Base-by-base conservation (phyloP, 169 alveolate genomes). In the Plasmodium gaboni region DNA sequence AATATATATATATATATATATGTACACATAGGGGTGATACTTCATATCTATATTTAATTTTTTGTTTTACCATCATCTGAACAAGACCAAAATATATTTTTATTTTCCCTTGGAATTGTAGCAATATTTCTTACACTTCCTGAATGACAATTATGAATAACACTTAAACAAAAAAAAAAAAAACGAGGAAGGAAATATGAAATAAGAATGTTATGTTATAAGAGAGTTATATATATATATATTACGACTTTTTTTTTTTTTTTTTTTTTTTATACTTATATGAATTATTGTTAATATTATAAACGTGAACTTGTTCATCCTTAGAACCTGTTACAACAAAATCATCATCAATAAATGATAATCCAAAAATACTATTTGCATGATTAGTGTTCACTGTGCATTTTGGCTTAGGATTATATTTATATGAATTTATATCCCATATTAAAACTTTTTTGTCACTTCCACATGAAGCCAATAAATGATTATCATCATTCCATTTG, bases 391-490 rank as follows among this genome's bases (percentile, higher is more conserved):
- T 46, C 1, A 85, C 17, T 24, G 51, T n/a, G 22, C 46, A 38
- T 24, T 24, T 71, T n/a, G 83, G 83, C 55, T 71, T 71, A 12
- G 50, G 50, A 7, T 71, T 71, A 24, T 71, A 63, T 8, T 46
- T 88, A 60, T 42, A 42, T 2, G 70, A 59, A 72, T 86, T 86
- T 38, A 88, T 59, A 57, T 92, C 80, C 78, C 93, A 87, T 24
- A 92, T 13, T 50, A 91, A 89, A 13, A 91, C 86, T 32, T 80
- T 74, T 57, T 63, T 88, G 72, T 92, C 95, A 90, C 86, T 93
- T 50, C 95, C 87, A 38, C 73, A 93, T 26, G 94, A 89, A 17
- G 95, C 95, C 59, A 93, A 85, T 51, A 83, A 64, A 17, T 73
- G 17, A 8, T 91, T 93, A 24, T 85, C 76, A 1, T 55, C 88